phyloP scores from a whole-genome alignment of 139 green algal genomes.

The Nannochloris sp. region DNA sequence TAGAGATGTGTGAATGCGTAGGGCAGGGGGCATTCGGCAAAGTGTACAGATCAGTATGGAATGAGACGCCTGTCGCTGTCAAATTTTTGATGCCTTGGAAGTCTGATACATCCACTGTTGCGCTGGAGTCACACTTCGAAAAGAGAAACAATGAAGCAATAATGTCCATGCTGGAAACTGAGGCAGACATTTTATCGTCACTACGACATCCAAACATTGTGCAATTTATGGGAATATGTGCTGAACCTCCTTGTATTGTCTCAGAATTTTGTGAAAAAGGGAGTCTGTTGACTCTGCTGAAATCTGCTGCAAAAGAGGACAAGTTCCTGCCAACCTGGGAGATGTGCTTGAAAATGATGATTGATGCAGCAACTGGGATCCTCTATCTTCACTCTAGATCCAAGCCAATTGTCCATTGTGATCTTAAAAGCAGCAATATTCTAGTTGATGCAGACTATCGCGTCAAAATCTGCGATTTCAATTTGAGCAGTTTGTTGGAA shows the following conservation, averaged over 20 bases:
- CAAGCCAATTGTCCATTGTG: conserved; percentile 39
- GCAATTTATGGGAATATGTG: conserved; percentile 40
- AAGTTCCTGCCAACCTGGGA: conserved; percentile 29
- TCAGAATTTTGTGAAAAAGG: conserved; percentile 38
- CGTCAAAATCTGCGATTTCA: conserved; percentile 44
- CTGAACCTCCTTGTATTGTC: conserved; percentile 37
- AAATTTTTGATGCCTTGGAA: conserved; percentile 7
- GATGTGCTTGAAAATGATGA: conserved; percentile 34
- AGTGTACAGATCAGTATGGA: conserved; percentile 20
- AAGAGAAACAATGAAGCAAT: background rate
- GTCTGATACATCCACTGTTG: background rate
- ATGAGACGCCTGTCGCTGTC: conserved; percentile 21
- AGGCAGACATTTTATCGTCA: conserved; percentile 38
- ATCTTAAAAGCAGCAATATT: conserved; percentile 48
- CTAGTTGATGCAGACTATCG: conserved; percentile 44
- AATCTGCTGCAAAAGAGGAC: background rate
- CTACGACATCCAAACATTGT: conserved; percentile 49
- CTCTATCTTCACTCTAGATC: conserved; percentile 35
- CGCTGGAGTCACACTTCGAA: too few species aligned
- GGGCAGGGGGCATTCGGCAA: conserved; percentile 28
- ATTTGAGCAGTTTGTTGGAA: conserved; percentile 31
- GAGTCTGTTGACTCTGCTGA: conserved; percentile 33
- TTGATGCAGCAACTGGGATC: conserved; percentile 42
- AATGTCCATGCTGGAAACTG: background rate
- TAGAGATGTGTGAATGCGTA: conserved; percentile 20